Evolutionary conservation across 2,329 filamentous ascomycete species (phyloP).

Genomic region (Xylariaceae sp.): DNA sequence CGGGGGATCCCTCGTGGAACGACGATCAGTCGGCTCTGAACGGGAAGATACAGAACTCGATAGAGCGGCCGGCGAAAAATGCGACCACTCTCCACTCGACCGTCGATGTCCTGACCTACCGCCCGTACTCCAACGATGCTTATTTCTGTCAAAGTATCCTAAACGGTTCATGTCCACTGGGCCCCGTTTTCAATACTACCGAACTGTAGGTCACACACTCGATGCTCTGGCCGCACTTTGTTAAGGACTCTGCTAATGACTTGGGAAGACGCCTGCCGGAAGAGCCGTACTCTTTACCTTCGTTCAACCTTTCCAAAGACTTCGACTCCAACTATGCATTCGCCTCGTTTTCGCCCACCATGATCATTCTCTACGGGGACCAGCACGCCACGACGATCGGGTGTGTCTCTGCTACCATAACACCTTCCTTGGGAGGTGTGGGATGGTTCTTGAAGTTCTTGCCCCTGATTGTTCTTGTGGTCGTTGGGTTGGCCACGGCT

Average conservation of each 20-base stretch:
- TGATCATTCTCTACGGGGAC: constrained; percentile 74
- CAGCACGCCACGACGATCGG: constrained; percentile 56
- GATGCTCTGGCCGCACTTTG: background rate
- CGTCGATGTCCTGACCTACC: constrained; percentile 72
- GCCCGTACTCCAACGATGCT: constrained; percentile 51
- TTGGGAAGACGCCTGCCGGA: constrained; percentile 16
- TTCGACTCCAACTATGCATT: constrained; percentile 84
- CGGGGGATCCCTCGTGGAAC: constrained; percentile 55
- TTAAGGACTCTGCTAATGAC: background rate
- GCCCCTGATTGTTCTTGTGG: constrained; percentile 69
- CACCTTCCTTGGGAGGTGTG: constrained; percentile 71
- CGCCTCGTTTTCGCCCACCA: constrained; percentile 68
- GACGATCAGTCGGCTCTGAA: constrained; percentile 47
- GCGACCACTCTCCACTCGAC: constrained; percentile 69
- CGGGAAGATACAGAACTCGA: constrained; percentile 72
- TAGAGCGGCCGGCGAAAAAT: constrained; percentile 47
- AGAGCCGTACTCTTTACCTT: constrained; percentile 51
- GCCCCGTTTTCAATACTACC: constrained; percentile 58
- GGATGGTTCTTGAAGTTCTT: constrained; percentile 67
- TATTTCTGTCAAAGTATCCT: constrained; percentile 62
- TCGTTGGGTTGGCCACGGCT: constrained; percentile 76
- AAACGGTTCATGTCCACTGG: constrained; percentile 67
- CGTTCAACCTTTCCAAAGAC: constrained; percentile 67
- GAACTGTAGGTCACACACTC: constrained; percentile 33
- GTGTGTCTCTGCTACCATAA: constrained; percentile 77